Base-by-base conservation (phyloP, 1,139 yeast species). In the Nakaseomyces nivariensis region DNA sequence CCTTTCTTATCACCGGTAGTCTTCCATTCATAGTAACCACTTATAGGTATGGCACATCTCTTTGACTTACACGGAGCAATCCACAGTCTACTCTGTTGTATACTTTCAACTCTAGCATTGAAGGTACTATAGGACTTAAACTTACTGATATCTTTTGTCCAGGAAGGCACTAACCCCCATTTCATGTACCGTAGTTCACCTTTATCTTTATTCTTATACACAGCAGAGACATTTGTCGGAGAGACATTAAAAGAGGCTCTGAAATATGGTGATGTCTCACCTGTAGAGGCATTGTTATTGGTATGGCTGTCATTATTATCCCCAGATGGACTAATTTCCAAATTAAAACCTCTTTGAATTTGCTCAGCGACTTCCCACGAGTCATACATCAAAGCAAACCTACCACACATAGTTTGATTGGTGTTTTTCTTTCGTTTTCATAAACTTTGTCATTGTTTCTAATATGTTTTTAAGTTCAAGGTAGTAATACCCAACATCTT, bases 11-110 rank as follows among this genome's bases (percentile, higher is more conserved):
- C 56, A 49, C 59, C 64, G 47, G 50, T 62, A 34, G 57, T 58
- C 46, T 51, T 56, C 97, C 97, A 89, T 65, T 89, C 97, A 61
- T 78, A 89, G 64, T 89, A 90, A 0, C 97, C 97, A 58, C 78
- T 78, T 41, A 85, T 76, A 0, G 95, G 90, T 0, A 88, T 78
- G 1, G 82, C 81, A 62, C 96, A 89, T 10, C 75, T 58, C 44
- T 57, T 56, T 27, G 67, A 71, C 25, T 54, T 49, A 43, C 58
- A 50, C 36, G 59, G 54, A 8, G 54, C 53, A 3, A 51, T 52
- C 89, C 90, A 84, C 32, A 79, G 65, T 33, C 71, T 67, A 38
- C 72, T 68, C 32, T 70, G 68, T 0, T 67, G 66, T 9, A 85
- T 58, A 1, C 79, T 72, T 55, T 85, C 94, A 47, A 68, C 67